Evolutionary conservation across 139 green algal species (phyloP).

Genomic region (Chlamydomonas eustigma): DNA sequence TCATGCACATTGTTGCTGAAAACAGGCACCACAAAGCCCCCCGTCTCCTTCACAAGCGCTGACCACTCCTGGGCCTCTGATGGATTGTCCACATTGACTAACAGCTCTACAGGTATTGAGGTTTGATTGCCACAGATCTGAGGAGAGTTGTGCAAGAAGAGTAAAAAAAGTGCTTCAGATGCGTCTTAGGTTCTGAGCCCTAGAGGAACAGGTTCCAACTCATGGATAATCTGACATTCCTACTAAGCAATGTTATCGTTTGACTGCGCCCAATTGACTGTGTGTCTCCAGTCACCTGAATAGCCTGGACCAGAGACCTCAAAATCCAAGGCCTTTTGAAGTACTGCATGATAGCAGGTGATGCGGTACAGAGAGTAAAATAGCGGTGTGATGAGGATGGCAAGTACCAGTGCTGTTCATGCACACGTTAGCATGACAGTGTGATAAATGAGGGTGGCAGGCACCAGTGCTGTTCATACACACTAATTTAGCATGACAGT

Average conservation of each 20-base stretch:
- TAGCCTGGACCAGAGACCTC: not conserved
- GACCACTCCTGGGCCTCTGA: constrained; percentile 15
- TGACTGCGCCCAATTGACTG: too few species aligned
- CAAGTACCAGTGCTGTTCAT: not conserved
- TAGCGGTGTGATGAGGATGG: not conserved
- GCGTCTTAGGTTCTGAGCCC: too few species aligned
- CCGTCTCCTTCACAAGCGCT: not conserved
- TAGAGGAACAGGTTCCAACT: too few species aligned
- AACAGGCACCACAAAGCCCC: constrained; percentile 18
- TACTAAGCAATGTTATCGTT: too few species aligned
- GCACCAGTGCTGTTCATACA: too few species aligned
- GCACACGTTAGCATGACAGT: too few species aligned
- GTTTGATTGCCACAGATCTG: not conserved
- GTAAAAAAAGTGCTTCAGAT: too few species aligned
- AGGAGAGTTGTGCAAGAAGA: not conserved
- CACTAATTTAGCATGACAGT: too few species aligned
- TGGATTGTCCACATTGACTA: constrained; percentile 35
- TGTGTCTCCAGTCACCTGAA: too few species aligned
- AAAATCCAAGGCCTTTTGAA: constrained; percentile 9
- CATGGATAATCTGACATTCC: too few species aligned
- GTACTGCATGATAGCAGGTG: constrained; percentile 14
- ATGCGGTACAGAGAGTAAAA: not conserved
- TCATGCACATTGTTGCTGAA: constrained; percentile 29
- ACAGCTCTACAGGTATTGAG: constrained; percentile 11
- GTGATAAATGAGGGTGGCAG: too few species aligned